phyloP scores from a whole-genome alignment of 2,329 filamentous ascomycete species.

The Fusarium annulatum region DNA sequence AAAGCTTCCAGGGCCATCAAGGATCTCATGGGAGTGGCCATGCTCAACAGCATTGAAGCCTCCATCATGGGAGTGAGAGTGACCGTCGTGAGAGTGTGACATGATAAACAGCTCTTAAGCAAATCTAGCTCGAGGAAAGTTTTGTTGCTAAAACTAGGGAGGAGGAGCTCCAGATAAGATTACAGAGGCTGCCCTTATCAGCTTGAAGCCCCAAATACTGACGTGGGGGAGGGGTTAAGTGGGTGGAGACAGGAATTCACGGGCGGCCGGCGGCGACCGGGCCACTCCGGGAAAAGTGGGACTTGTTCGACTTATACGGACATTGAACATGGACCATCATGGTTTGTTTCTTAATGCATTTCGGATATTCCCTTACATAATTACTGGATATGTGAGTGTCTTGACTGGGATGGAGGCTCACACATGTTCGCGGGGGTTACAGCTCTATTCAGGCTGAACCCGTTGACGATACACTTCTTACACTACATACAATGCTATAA shows the following conservation, averaged over 20 bases:
- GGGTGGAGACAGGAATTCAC: neutral
- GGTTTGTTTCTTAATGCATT: neutral
- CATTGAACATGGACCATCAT: neutral
- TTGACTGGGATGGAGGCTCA: neutral
- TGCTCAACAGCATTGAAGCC: conserved; percentile 74
- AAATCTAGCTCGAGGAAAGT: neutral
- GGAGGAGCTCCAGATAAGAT: conserved; percentile 23
- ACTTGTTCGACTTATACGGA: neutral
- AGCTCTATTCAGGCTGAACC: neutral
- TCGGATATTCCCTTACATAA: no score
- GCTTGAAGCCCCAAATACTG: conserved; percentile 22
- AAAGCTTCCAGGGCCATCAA: conserved; percentile 92
- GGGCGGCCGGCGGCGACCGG: conserved; percentile 11
- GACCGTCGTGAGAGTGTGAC: conserved; percentile 67
- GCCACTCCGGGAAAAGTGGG: conserved; percentile 20
- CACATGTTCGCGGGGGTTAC: neutral
- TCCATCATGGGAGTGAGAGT: conserved; percentile 67
- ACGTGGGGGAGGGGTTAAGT: conserved; percentile 31
- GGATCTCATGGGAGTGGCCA: conserved; percentile 95
- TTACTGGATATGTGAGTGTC: no score
- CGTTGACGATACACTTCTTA: neutral
- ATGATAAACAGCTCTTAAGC: conserved; percentile 39
- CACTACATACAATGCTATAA: neutral
- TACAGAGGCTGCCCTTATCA: conserved; percentile 21
- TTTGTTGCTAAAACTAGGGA: neutral